Evolutionary conservation across 192 early-diverging fungal genomes (phyloP), one percentile per base, ranked within the genome.

Genomic region (Spizellomyces sp.): DNA sequence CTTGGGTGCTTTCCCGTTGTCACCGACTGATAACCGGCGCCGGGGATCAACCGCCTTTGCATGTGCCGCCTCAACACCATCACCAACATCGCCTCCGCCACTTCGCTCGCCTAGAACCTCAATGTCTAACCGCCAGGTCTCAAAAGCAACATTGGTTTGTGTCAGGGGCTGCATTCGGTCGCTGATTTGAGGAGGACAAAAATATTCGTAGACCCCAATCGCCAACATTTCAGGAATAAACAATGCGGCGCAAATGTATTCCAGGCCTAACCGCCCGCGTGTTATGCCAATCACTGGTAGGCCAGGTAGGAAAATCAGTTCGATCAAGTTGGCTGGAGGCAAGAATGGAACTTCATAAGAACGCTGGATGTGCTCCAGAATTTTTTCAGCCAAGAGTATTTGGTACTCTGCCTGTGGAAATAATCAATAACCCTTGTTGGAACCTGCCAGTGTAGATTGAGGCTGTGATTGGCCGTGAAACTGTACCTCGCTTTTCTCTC

Each of bases 41-140:
- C 19, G 52, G 15, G 52, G 52, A 61, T 61, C 59, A 22, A 22
- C 59, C 4, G 59, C 59, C 59, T 61, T 61, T 10, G 59, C 17
- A 61, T 27, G 19, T 2, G 59, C 59, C 59, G 14, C 19, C 14
- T 61, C 59, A 12, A 61, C 14, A 12, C 36, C 67, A 60, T 52
- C 67, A 7, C n/a, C 55, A 3, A 58, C 45, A n/a, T 41, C 43
- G 6, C 58, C 60, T 8, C 41, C 69, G 17, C 69, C 69, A 22
- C 42, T 9, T 7, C 19, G 14, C 45, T 42, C 58, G 8, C 60
- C 60, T 12, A 12, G 36, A 44, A 8, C 19, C 43, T 65, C 70
- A 10, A 64, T 41, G n/a, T 73, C 70, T 45, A 73, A n/a, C 55
- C 70, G 17, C 70, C 70, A 73, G 48, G 70, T 57, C 62, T 73